A percentile compares a stretch with the other conserved stretches of the same genome.
phyloP scores from a whole-genome alignment of 805 yeast species.

The Tetrapisispora phaffii region DNA sequence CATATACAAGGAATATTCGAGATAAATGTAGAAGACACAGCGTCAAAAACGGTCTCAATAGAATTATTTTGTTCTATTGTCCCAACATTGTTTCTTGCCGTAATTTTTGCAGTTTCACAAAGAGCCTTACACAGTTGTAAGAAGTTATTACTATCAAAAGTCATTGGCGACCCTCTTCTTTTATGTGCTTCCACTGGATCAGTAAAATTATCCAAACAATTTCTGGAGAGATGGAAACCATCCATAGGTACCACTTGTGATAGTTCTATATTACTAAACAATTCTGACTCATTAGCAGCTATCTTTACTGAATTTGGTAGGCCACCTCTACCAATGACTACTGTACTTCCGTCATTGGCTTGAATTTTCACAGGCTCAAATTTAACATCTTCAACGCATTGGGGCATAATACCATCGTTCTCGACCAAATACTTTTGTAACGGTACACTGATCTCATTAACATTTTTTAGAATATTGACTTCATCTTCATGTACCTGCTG shows the following conservation, averaged over 20 bases:
- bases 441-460: background rate
- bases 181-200: conserved; percentile 49
- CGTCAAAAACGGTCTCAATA: background rate
- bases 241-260: conserved; percentile 60
- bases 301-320: conserved; percentile 20
- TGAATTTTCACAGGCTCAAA: conserved; percentile 15
- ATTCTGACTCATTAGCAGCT: background rate
- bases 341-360: conserved; percentile 13
- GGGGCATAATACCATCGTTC: conserved; percentile 11
- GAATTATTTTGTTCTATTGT: background rate
- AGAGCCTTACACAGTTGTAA: conserved; percentile 17
- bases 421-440: conserved; percentile 5
- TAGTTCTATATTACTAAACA: conserved; percentile 5
- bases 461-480: background rate
- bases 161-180: conserved; percentile 77
- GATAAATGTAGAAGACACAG: conserved; percentile 14
- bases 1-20: conserved; percentile 30
- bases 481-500: conserved; percentile 1
- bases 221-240: conserved; percentile 60
- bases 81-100: conserved; percentile 6
- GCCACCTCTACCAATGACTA: conserved; percentile 25
- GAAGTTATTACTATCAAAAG: conserved; percentile 56
- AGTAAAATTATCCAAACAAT: conserved; percentile 37
- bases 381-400: conserved; percentile 16
- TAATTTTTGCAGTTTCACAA: conserved; percentile 12